Conservation (phyloP, 2,329 filamentous ascomycete genomes). For the Fusarium armeniacum region DNA sequence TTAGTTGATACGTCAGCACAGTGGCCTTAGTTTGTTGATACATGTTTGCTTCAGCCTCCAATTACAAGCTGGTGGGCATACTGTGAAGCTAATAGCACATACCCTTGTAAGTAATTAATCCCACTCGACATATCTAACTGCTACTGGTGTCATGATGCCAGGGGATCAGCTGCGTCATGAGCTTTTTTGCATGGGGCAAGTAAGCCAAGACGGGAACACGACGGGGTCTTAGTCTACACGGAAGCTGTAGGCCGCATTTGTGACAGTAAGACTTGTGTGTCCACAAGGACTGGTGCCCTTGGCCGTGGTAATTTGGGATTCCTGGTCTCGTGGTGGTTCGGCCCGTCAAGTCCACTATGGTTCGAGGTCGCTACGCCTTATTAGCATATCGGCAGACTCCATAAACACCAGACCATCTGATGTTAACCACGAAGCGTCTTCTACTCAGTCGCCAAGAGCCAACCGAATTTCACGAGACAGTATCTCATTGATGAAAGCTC, state of each 20-base stretch:
- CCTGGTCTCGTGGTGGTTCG: conserved; percentile 37
- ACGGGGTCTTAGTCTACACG: conserved; percentile 18
- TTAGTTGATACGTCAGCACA: conserved; percentile 17
- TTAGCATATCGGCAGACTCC: conserved; percentile 28
- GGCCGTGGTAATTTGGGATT: conserved; percentile 4
- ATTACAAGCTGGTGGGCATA: conserved; percentile 11
- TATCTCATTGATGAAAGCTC: conserved; percentile 9
- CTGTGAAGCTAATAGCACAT: conserved; percentile 23
- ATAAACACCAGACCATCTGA: conserved; percentile 37
- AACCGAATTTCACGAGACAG: neutral
- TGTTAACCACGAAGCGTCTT: conserved; percentile 25
- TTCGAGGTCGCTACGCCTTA: conserved; percentile 34
- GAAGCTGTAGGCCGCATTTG: conserved; percentile 32
- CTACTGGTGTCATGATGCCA: conserved; percentile 39
- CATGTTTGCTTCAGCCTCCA: conserved; percentile 31
- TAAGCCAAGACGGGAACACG: conserved; percentile 37
- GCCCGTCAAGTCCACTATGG: conserved; percentile 42
- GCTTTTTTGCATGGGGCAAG: conserved; percentile 18
- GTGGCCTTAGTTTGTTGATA: conserved; percentile 1
- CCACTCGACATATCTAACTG: conserved; percentile 17
- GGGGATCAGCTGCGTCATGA: conserved; percentile 36
- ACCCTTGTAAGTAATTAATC: conserved; percentile 38
- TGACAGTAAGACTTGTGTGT: conserved; percentile 18
- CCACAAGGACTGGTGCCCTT: conserved; percentile 14
- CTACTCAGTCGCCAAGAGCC: conserved; percentile 6